phyloP scores from a whole-genome alignment of 1,139 yeast species.

The Scheffersomyces quercinus region DNA sequence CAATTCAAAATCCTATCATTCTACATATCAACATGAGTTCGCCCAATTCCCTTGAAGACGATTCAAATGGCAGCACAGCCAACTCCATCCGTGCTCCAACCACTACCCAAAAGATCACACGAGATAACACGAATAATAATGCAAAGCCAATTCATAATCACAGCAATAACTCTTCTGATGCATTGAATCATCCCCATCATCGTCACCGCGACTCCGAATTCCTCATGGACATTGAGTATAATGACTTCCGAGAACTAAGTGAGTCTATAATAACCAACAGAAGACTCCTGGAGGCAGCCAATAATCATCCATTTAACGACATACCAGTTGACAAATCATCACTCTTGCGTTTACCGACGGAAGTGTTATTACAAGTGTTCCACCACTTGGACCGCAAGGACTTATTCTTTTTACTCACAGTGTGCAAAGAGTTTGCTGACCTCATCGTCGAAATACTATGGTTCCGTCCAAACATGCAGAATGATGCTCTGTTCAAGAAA shows the following conservation, averaged over 20 bases:
- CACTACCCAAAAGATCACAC: not conserved
- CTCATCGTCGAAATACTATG: conserved; percentile 79
- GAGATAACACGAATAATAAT: not conserved
- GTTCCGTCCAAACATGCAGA: conserved; percentile 83
- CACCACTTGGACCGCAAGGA: conserved; percentile 69
- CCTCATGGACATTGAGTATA: conserved; percentile 37
- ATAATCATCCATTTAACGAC: conserved; percentile 21
- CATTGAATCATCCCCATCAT: conserved; percentile 14
- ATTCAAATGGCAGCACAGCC: conserved; percentile 8
- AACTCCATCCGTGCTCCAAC: conserved; percentile 3
- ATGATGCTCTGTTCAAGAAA: conserved; percentile 49
- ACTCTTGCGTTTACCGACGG: conserved; percentile 74
- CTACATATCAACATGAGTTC: conserved; percentile 24
- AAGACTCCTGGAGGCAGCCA: conserved; percentile 17
- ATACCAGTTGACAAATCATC: conserved; percentile 29
- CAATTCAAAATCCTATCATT: too few species aligned
- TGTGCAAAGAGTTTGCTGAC: conserved; percentile 81
- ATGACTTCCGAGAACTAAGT: conserved; percentile 38
- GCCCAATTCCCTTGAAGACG: conserved; percentile 31
- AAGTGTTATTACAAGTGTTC: conserved; percentile 70
- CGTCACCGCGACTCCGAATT: conserved; percentile 17
- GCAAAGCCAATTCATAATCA: not conserved
- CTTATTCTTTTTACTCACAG: conserved; percentile 66
- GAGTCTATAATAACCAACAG: conserved; percentile 36
- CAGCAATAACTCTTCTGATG: conserved; percentile 3